phyloP scores from a whole-genome alignment of 306 rosid genomes.

The Corylus avellana region DNA sequence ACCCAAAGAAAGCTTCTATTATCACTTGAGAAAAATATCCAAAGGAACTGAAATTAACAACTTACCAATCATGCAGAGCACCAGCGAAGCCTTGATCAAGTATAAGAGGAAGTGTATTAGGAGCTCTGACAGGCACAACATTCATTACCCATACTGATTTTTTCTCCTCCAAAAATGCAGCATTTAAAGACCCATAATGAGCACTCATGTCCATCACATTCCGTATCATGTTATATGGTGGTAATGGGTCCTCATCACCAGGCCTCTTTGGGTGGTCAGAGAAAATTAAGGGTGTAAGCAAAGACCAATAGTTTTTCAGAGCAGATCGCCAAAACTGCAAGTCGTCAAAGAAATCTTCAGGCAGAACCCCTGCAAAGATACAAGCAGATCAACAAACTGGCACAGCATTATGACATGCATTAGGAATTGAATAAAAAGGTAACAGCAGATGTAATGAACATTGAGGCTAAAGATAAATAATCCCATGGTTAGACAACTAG shows the following conservation, averaged over 20 bases:
- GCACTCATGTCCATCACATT: conserved; percentile 97
- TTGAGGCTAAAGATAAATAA: not conserved
- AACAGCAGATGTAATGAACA: conserved; percentile 17
- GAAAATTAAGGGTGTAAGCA: conserved; percentile 94
- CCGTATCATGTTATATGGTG: conserved; percentile 96
- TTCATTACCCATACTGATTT: conserved; percentile 98
- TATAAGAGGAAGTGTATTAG: conserved; percentile 84
- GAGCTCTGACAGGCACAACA: conserved; percentile 77
- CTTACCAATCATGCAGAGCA: conserved; percentile 93
- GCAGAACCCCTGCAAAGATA: conserved; percentile 73
- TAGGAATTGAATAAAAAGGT: conserved; percentile 16
- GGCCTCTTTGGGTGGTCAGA: conserved; percentile 99
- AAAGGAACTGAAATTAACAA: conserved; percentile 27
- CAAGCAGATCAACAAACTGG: conserved; percentile 35
- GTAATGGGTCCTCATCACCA: conserved; percentile 98
- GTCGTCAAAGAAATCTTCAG: conserved; percentile 85
- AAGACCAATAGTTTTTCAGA: conserved; percentile 82
- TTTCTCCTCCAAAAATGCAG: conserved; percentile 83
- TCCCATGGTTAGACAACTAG: not conserved
- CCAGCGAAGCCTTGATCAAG: conserved; percentile 91
- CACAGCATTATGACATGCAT: conserved; percentile 12
- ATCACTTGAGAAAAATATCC: conserved; percentile 14
- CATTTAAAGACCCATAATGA: conserved; percentile 83
- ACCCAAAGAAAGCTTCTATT: not conserved
- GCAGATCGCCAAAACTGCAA: conserved; percentile 71